phyloP scores from a whole-genome alignment of 768 basidiomycete species.

The Lentinula boryana region DNA sequence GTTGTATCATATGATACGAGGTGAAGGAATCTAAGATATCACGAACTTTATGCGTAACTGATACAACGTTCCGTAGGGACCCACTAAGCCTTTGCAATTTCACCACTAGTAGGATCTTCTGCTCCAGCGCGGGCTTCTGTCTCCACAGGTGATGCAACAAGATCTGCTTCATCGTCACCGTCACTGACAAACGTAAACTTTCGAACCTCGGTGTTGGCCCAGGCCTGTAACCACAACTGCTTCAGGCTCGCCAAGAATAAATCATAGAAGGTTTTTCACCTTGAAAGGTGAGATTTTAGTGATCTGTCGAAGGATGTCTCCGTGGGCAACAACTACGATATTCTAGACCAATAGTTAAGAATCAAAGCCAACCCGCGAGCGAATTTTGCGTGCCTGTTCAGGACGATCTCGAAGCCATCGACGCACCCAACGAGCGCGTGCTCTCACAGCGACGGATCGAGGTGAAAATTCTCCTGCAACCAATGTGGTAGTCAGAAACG shows the following conservation, averaged over 20 bases:
- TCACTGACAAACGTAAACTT: neutral
- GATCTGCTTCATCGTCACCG: neutral
- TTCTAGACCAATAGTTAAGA: neutral
- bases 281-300: neutral
- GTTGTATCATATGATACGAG: too few relatives aligned
- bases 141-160: neutral
- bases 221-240: neutral
- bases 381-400: neutral
- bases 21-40: too few relatives aligned
- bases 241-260: too few relatives aligned
- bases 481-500: neutral
- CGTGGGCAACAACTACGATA: constrained; percentile 3
- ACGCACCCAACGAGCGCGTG: constrained; percentile 3
- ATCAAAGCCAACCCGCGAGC: neutral
- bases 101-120: neutral
- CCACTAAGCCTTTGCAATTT: neutral
- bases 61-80: too few relatives aligned
- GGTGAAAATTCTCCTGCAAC: neutral
- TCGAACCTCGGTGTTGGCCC: constrained; percentile 2
- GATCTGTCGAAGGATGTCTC: constrained; percentile 1
- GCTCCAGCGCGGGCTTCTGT: neutral
- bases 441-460: neutral
- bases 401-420: constrained; percentile 1
- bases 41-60: too few relatives aligned
- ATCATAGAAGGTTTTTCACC: neutral